phyloP scores from a whole-genome alignment of 163 green algal species.

The Coccomyxa subellipsoidea region DNA sequence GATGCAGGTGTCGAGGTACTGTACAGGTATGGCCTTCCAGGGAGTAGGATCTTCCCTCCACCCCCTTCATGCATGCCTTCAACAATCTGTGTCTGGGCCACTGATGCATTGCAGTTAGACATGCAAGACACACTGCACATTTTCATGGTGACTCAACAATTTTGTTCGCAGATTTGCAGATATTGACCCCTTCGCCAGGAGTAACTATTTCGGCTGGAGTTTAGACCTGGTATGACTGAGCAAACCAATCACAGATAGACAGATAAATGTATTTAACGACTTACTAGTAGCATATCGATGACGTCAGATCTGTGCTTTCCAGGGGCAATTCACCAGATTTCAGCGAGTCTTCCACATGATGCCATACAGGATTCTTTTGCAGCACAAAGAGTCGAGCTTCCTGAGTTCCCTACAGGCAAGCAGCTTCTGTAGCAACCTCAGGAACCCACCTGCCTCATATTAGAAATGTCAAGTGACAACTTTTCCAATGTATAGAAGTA shows the following conservation, averaged over 20 bases:
- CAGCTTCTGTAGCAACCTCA: neutral
- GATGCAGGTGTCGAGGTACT: neutral
- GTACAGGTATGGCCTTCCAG: neutral
- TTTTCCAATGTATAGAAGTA: no score
- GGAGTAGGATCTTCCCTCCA: no score
- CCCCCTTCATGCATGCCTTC: no score
- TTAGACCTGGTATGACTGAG: neutral
- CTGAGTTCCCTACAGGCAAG: neutral
- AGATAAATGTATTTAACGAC: no score
- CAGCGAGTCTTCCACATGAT: neutral
- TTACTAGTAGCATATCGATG: no score
- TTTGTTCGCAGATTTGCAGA: neutral
- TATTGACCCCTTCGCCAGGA: neutral
- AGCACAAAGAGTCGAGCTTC: neutral
- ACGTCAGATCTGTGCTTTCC: no score
- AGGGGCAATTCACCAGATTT: neutral
- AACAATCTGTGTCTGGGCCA: neutral
- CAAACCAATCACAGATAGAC: neutral
- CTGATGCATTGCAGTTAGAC: neutral
- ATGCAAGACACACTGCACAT: neutral
- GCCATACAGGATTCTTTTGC: neutral
- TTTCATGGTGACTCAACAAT: no score
- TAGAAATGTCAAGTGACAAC: no score
- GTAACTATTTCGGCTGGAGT: slow-evolving; percentile 2
- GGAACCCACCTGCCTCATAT: neutral